These are phyloP conservation scores for Potentilla sterilis DNA, from an alignment of 306 rosid species.

Conservation along the genomic window DNA sequence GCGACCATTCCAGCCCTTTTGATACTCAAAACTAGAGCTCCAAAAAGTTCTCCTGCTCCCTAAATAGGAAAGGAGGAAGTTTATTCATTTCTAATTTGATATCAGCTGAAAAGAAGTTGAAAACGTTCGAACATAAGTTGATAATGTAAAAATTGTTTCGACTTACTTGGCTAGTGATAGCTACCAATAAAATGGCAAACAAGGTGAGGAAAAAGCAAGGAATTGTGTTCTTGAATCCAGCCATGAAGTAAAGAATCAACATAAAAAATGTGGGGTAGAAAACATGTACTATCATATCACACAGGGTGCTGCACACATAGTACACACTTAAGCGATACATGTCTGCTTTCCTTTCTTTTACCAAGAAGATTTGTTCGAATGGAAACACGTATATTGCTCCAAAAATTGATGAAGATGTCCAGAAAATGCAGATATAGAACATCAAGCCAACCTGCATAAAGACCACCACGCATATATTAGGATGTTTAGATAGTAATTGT, in stretches of 20 bases:
- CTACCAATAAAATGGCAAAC: conserved; percentile 58
- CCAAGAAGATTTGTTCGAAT: conserved; percentile 69
- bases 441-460: conserved; percentile 69
- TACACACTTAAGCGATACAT: conserved; percentile 92
- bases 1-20: conserved; percentile 82
- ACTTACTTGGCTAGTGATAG: conserved; percentile 89
- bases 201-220: conserved; percentile 72
- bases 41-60: conserved; percentile 97
- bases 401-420: conserved; percentile 90
- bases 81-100: neutral
- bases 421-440: conserved; percentile 88
- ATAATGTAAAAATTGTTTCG: neutral
- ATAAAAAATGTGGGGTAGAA: conserved; percentile 79
- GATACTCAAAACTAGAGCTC: conserved; percentile 81
- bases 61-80: conserved; percentile 19
- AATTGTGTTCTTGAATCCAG: conserved; percentile 73
- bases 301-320: conserved; percentile 83
- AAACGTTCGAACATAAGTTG: neutral
- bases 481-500: neutral
- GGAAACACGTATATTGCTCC: conserved; percentile 92
- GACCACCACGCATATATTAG: neutral
- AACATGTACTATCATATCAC: conserved; percentile 91
- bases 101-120: neutral
- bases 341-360: conserved; percentile 90
- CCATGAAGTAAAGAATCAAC: conserved; percentile 84